Percentiles rank a stretch among this genome's conserved stretches.
Evolutionary conservation across 257 asterid genomes (phyloP).

Genomic region (Gardenia jasminoides): DNA sequence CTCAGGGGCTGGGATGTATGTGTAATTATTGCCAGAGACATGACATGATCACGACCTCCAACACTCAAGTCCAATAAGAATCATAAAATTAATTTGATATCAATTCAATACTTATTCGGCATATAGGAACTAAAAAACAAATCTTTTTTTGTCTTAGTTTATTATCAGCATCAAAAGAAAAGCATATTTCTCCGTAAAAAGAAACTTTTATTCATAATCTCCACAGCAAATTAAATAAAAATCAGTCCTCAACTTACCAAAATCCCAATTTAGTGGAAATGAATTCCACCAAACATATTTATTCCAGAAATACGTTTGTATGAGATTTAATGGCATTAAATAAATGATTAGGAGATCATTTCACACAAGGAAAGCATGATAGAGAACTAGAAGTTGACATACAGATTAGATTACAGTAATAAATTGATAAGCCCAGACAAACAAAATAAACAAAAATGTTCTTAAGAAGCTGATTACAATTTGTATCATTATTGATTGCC

Average conservation of each 20-base stretch:
- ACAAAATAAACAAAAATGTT: not conserved
- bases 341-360: not conserved
- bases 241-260: not conserved
- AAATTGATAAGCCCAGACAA: not conserved
- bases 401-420: not conserved
- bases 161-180: not conserved
- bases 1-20: not conserved
- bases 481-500: not conserved
- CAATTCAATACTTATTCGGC: not conserved
- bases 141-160: too few relatives aligned
- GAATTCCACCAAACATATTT: not conserved
- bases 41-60: not conserved
- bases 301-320: not conserved
- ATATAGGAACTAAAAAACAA: not conserved
- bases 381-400: not conserved
- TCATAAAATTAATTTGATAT: not conserved
- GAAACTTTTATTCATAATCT: not conserved
- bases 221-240: not conserved
- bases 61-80: not conserved
- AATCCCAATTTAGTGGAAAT: not conserved
- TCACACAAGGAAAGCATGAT: slow-evolving; percentile 1
- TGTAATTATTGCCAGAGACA: not conserved
- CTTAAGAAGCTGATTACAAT: not conserved
- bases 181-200: not conserved
- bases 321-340: not conserved